Evolutionary conservation across 306 rosid genomes (phyloP), one percentile per base, ranked within the genome.

Genomic region (Quercus alba): DNA sequence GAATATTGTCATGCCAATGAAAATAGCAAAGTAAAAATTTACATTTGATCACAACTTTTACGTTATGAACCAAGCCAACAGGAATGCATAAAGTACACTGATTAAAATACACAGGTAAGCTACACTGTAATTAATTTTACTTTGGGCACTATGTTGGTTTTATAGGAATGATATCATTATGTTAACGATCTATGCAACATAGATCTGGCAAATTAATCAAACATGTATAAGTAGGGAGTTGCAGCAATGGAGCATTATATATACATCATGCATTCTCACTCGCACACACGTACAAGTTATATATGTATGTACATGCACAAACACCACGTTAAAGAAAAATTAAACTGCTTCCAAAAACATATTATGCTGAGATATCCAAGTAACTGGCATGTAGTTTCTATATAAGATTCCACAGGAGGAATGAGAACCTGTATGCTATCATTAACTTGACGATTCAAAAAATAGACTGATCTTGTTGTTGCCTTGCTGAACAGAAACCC

Each of bases 401-500:
- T 20, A 28, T 20, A 51, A 56, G 63, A 74, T 62, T 78, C 72
- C 67, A 73, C 81, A 56, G 67, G 82, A 77, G 59, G 59, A 84
- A 78, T 28, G 33, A 59, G 66, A 78, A 96, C 99, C 99, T 96
- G 99, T 85, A 86, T 86, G 41, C 99, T 96, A 75, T 91, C 78
- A 84, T 96, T 96, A 67, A 93, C 97, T 91, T 96, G 99, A 44
- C 98, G 98, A 84, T 93, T 78, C 89, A 93, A 73, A 89, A 96
- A 96, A 83, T 83, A 89, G 28, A 33, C 46, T 54, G 99, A 96
- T 85, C 85, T 96, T 52, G 98, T 89, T 38, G 97, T 96, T 80
- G 82, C 97, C 75, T 84, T 86, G 91, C 85, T 93, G 91, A 93
- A 82, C 44, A 91, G 80, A 91, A 96, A 96, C 54, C 99, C 98